Evolutionary conservation across 768 basidiomycete species (phyloP).

Genomic region (Podaxis pistillaris): DNA sequence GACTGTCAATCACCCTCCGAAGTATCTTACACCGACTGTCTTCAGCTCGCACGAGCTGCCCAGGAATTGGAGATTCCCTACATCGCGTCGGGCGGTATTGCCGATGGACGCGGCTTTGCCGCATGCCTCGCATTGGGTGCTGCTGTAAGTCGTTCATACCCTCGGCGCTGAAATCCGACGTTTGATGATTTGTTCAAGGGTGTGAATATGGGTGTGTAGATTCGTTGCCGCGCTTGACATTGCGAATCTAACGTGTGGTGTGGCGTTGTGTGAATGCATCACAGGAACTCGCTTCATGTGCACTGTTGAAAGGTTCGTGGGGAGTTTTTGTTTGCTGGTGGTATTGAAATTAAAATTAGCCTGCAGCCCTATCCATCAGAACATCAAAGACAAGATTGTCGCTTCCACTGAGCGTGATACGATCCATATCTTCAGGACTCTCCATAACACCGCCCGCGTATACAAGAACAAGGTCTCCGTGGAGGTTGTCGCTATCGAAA

Average conservation of each 20-base stretch:
- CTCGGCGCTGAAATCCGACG: neutral
- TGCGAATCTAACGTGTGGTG: constrained; percentile 20
- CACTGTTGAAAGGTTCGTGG: constrained; percentile 70
- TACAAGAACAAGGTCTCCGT: constrained; percentile 81
- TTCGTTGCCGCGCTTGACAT: neutral
- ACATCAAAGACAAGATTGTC: constrained; percentile 89
- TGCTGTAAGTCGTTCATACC: constrained; percentile 44
- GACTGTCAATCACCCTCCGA: neutral
- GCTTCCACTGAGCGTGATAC: constrained; percentile 81
- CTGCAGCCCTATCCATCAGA: constrained; percentile 76
- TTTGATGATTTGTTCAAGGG: constrained; percentile 46
- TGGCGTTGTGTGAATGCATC: constrained; percentile 17
- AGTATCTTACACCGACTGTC: neutral
- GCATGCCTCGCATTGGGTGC: constrained; percentile 82
- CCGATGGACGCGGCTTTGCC: constrained; percentile 81
- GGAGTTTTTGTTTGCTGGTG: constrained; percentile 46
- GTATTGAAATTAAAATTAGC: constrained; percentile 49
- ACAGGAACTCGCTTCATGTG: constrained; percentile 87
- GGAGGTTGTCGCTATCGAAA: constrained; percentile 85
- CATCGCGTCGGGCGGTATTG: constrained; percentile 90
- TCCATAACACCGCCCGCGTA: constrained; percentile 82
- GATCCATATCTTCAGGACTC: constrained; percentile 85
- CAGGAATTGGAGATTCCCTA: constrained; percentile 83
- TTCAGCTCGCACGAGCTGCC: constrained; percentile 81
- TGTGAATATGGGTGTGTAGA: constrained; percentile 71